Base-by-base conservation (phyloP, 768 basidiomycete species). In the Hypsizygus marmoreus region DNA sequence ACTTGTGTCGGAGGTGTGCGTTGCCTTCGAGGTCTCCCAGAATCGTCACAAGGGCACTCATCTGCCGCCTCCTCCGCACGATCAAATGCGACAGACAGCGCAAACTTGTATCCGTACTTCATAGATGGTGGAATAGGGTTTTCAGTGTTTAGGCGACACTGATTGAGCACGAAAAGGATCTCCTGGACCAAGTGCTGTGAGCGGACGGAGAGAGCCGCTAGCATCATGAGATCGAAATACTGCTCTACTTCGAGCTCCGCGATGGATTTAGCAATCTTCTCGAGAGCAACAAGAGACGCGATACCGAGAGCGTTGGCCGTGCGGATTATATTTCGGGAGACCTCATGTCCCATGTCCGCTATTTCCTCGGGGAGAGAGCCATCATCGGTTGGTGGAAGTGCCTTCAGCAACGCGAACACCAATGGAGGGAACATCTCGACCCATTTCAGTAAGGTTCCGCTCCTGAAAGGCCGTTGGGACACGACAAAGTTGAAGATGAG, bases 41-140 rank as follows among this genome's bases (percentile, higher is more conserved):
- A 65, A n/a, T 83, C 81, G 48, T 83, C 76, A 44, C 83, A 85
- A 6, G 83, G 83, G 58, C 82, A 86, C 53, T 77, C 74, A 47
- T 84, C 81, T 1, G 75, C 75, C 4, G 83, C 84, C 54, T 86
- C 84, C 52, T 86, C 82, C 1, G 80, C 81, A 10, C 80, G 72
- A 48, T 86, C 84, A 45, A 82, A 83, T 1, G 74, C 75, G 22
- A 86, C 70, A 5, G 74, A 76, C 1, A 85, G 68, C 0, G 77
- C 76, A 25, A 81, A 74, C 40, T 77, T 79, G 52, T 78, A 76
- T 1, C 72, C 74, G 54, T 86, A 81, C n/a, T 59, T 56, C 31
- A 63, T 51, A 0, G 63, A 53, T 0, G 61, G 45, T 5, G 68
- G 54, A 2, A 48, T 31, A 1, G 56, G 43, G 34, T 36, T 57